Base-by-base conservation (phyloP, 164 flowering plant species). In the Stephania yunnanensis region DNA sequence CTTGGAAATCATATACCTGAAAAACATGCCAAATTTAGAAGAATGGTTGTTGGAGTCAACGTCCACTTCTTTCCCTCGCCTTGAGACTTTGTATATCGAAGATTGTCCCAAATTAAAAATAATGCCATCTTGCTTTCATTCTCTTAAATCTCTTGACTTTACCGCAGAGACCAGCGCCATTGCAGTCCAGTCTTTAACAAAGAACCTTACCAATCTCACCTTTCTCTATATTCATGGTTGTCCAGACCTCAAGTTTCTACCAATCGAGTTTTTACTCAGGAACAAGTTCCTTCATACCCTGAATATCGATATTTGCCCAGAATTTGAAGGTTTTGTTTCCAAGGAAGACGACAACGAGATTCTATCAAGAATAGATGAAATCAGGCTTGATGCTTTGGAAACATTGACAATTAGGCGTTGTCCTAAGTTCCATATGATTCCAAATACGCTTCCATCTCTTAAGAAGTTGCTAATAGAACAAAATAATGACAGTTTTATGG, bases 41-140 rank as follows among this genome's bases (percentile, higher is more conserved):
- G 75, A 79, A 61, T 83, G 83, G 85, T n/a, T 36, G 42, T 36
- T 46, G 12, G 46, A 30, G 20, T 6, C 30, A 46, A n/a, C 19
- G 0, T 36, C 29, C 20, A 13, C 22, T 64, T 75, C 74, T 10
- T 74, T 66, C 31, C 76, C 80, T 77, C 69, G 48, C 46, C 85
- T 83, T 2, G 70, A 73, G 25, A 45, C 30, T 22, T 31, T 83
- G 69, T 8, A 10, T 1, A 71, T 79, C 8, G 1, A 2, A 7
- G 10, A 7, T n/a, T 75, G 75, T 50, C 71, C 48, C 17, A 73
- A 29, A 46, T 69, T 78, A 50, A 69, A 6, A 66, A 66, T 0
- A 29, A 31, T 19, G 11, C 76, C 71, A 17, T 44, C 46, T 52
- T 2, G 3, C 2, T 74, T 74, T 67, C 63, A 71, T 10, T 46